Evolutionary conservation across 1,284 basidiomycete genomes (phyloP), one percentile per base, ranked within the genome.

Genomic region (Apiotrichum montevideense): DNA sequence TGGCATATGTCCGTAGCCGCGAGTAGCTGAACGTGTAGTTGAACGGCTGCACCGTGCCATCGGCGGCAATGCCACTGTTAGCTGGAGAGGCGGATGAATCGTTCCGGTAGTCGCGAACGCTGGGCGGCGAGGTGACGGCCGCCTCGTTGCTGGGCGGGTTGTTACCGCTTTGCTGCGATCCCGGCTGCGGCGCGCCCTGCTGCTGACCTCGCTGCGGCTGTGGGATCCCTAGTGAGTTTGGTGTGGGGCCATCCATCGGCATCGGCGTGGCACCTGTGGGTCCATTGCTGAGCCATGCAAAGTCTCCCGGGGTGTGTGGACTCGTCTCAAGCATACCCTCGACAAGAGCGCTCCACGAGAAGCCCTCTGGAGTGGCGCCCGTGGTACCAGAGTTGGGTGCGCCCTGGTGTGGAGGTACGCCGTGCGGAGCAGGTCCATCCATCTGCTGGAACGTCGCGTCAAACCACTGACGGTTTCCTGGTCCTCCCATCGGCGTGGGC

Each of bases 1-100:
- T 35, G n/a, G 55, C 52, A 40, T 45, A 62, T 15, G 54, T 56
- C 33, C 49, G 52, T 15, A 62, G 51, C 5, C 60, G 57, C 45
- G 60, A 62, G 50, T 62, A 62, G 14, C 51, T 52, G 14, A 58
- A 62, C 6, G 60, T 62, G 37, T 62, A 62, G 54, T 56, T 52
- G 51, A 50, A 57, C 2, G 56, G 56, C 29, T 48, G 34, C 7
- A 51, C 39, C 7, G 48, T 48, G 13, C 41, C 51, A 14, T 54
- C 52, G 1, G 33, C 37, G 8, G 46, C 39, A 2, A 33, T 13
- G 13, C 35, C 21, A 39, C 11, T 9, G 43, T 15, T 40, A 14
- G 40, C 42, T 5, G 56, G 56, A 8, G 52, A 54, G 48, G 53
- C 14, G 6, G 56, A 44, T 21, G 46, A 33, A 14, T 56, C 39